Conservation (phyloP, 257 asterid species). For the Solanum okadae region DNA sequence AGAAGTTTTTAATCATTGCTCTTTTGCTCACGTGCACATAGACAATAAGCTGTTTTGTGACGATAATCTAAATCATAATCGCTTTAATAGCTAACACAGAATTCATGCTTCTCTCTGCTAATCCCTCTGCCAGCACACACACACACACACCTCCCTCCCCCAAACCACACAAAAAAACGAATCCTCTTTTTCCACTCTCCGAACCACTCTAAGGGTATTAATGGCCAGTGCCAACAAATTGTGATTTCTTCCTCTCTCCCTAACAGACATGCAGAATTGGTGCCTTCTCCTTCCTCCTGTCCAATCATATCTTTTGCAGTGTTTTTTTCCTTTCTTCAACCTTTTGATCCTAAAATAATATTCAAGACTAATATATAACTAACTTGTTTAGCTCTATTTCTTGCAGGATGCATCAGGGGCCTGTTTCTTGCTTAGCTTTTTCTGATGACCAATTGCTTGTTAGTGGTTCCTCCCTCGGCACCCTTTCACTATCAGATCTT, state of each 20-base stretch:
- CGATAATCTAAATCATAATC: neutral
- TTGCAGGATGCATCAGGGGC: conserved; percentile 81
- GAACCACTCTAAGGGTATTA: neutral
- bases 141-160: neutral
- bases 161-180: neutral
- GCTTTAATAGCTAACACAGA: neutral
- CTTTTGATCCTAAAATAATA: neutral
- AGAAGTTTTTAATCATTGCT: neutral
- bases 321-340: neutral
- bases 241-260: neutral
- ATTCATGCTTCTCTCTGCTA: neutral
- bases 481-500: conserved; percentile 78
- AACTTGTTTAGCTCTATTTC: neutral
- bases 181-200: neutral
- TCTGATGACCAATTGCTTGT: conserved; percentile 74
- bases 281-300: neutral
- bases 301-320: neutral
- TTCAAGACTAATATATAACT: neutral
- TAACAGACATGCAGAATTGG: neutral
- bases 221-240: neutral
- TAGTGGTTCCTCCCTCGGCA: conserved; percentile 82
- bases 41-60: neutral
- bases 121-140: neutral
- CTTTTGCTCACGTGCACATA: neutral
- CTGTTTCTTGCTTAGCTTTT: conserved; percentile 64